Evolutionary conservation across 202 grass and related monocot species (phyloP).

Genomic region (Carex arenaria): DNA sequence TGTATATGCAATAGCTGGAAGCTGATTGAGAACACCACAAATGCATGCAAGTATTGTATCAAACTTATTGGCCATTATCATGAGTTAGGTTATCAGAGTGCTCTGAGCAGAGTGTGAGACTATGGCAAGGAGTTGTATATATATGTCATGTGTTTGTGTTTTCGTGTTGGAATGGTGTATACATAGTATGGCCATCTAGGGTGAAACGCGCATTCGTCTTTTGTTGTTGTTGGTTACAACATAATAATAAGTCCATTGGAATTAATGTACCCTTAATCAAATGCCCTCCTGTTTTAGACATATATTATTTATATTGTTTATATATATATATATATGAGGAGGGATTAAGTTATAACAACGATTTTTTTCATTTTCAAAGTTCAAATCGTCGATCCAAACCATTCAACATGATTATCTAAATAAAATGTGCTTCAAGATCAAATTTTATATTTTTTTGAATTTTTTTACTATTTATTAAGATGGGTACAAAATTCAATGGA

Average conservation of each 20-base stretch:
- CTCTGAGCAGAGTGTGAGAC: background rate
- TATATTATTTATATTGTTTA: background rate
- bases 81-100: background rate
- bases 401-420: too few species aligned
- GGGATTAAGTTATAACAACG: too few species aligned
- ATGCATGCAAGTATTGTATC: background rate
- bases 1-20: background rate
- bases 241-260: background rate
- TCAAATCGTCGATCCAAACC: too few species aligned
- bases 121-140: background rate
- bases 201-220: background rate
- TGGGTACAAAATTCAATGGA: too few species aligned
- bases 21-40: background rate
- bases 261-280: slow-evolving; percentile 15
- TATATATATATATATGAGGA: too few species aligned
- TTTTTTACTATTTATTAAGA: too few species aligned
- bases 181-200: too few species aligned
- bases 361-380: too few species aligned
- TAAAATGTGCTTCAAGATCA: too few species aligned
- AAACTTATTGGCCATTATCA: slow-evolving; percentile 17
- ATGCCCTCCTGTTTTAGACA: background rate
- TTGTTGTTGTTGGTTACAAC: background rate
- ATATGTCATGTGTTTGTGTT: background rate
- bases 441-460: too few species aligned
- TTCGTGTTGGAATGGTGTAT: slow-evolving; percentile 12